Evolutionary conservation across 345 rosid genomes (phyloP), one percentile per base, ranked within the genome.

Genomic region (Dipteronia dyeriana): DNA sequence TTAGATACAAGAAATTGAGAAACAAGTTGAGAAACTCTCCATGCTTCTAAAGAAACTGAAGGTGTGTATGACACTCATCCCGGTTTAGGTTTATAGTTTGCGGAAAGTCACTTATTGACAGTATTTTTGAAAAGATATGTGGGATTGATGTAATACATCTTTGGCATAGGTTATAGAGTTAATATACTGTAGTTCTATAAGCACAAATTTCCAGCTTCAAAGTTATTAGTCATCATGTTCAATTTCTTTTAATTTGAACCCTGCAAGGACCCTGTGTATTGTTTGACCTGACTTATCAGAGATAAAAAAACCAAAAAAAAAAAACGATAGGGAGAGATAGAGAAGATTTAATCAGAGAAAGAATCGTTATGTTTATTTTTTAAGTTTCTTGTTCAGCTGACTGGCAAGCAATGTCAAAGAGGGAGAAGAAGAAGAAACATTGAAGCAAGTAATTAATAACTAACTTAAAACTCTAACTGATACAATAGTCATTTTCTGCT

Each of bases 1-100:
- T 56, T 80, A 91, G 95, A 85, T 87, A 51, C 95, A 87, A 80
- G 95, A 91, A 57, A 80, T 87, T 26, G 93, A 89, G 86, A 89
- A 85, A 38, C 89, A 84, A 75, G 82, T 91, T 39, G 87, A 86
- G 20, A 89, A 83, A 80, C 84, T 91, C 34, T 73, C 90, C 38
- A 79, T 20, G 53, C 85, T 91, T 26, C 90, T 89, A 59, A 86
- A 76, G 84, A 89, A 83, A 61, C 81, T 91, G 66, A 91, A 89
- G 95, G 93, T 91, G 84, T 59, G 85, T 54, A 22, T 47, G 43
- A 38, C 31, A 68, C 49, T 75, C 29, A 56, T 49, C 63, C 69
- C 19, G 47, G 61, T n/a, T n/a, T 76, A 53, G 66, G 43, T 23
- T 65, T 68, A 70, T 1, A 3, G 25, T 25, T 39, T 73, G 34